A percentile compares a stretch with the other conserved stretches of the same genome.
phyloP scores from a whole-genome alignment of 2,329 filamentous ascomycete genomes.

The Botrytis sinoallii region DNA sequence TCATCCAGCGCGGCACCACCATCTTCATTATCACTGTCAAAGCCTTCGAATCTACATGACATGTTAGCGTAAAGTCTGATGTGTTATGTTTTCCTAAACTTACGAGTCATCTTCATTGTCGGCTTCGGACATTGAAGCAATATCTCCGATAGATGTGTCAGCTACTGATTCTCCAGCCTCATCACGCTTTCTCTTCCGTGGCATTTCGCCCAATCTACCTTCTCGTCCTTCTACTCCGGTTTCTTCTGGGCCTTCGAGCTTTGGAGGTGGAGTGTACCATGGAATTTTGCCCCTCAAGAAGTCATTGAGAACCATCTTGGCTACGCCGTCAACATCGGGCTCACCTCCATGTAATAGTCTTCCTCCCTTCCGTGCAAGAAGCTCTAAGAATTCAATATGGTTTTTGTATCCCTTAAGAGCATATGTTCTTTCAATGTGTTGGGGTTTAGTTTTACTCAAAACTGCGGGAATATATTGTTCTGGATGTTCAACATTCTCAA shows the following conservation, averaged over 20 bases:
- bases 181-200: conserved; percentile 69
- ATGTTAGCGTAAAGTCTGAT: neutral
- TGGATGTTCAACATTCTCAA: conserved; percentile 94
- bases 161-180: conserved; percentile 53
- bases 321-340: conserved; percentile 88
- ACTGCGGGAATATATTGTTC: conserved; percentile 92
- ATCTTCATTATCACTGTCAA: conserved; percentile 46
- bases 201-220: conserved; percentile 82
- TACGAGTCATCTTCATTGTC: conserved; percentile 31
- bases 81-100: neutral
- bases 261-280: conserved; percentile 86
- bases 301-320: conserved; percentile 95
- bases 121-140: conserved; percentile 32
- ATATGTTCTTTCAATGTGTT: conserved; percentile 91
- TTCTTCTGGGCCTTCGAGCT: conserved; percentile 50
- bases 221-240: conserved; percentile 64
- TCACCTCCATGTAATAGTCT: conserved; percentile 89
- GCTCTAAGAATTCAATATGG: conserved; percentile 78
- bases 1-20: conserved; percentile 34
- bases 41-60: conserved; percentile 45
- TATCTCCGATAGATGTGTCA: conserved; percentile 40
- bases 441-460: conserved; percentile 73
- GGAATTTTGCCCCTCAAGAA: conserved; percentile 94
- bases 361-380: conserved; percentile 82
- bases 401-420: conserved; percentile 77